Conservation (phyloP, 345 rosid species). For the Salix viminalis region DNA sequence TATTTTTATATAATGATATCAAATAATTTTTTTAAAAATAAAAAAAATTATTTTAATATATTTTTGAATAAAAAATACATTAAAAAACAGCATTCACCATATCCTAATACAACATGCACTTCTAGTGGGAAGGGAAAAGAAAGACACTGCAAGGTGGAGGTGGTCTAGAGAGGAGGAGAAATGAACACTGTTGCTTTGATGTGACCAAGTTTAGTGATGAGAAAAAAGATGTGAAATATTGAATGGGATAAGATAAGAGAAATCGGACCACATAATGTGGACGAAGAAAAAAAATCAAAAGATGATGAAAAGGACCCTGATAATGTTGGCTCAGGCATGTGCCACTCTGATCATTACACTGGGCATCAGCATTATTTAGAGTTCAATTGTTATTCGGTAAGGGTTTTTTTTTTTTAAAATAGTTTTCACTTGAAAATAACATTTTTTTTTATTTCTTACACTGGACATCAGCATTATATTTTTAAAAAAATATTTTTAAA, state of each 20-base stretch:
- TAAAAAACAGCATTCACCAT: too few relatives aligned
- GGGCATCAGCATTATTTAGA: not conserved
- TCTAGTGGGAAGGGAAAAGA: slow-evolving; percentile 28
- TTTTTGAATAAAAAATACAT: too few relatives aligned
- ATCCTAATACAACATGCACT: too few relatives aligned
- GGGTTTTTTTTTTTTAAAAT: too few relatives aligned
- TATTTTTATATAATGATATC: too few relatives aligned
- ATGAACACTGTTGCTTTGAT: slow-evolving; percentile 23
- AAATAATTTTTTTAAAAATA: too few relatives aligned
- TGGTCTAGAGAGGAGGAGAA: slow-evolving; percentile 17
- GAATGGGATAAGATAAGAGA: slow-evolving; percentile 37
- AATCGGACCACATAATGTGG: slow-evolving; percentile 37
- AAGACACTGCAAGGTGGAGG: slow-evolving; percentile 23
- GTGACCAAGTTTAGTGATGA: slow-evolving; percentile 50
- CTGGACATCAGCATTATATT: too few relatives aligned
- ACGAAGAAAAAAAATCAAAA: not conserved
- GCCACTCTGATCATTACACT: slow-evolving; percentile 48
- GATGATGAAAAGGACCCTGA: slow-evolving; percentile 16
- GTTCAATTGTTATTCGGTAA: too few relatives aligned
- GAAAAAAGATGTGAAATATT: slow-evolving; percentile 13
- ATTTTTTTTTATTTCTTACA: too few relatives aligned
- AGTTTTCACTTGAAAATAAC: too few relatives aligned
- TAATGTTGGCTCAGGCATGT: slow-evolving; percentile 48
- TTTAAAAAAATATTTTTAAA: too few relatives aligned
- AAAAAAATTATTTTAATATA: not conserved